A percentile compares a stretch with the other conserved stretches of the same genome.
Evolutionary conservation across 2,329 filamentous ascomycete genomes (phyloP).

Genomic region (Fusarium buharicum): DNA sequence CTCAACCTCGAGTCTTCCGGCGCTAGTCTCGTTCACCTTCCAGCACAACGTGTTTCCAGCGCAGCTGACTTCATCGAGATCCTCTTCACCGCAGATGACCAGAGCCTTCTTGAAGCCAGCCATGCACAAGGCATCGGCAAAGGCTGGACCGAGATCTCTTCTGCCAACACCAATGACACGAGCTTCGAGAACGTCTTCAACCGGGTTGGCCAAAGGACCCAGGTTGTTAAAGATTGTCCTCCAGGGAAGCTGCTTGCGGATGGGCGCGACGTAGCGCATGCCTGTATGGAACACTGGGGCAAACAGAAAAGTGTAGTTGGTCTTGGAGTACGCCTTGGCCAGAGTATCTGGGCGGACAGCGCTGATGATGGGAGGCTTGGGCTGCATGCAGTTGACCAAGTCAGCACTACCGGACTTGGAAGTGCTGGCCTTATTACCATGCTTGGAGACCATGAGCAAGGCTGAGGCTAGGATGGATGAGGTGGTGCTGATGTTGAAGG

Average conservation of each 20-base stretch:
- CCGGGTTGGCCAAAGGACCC: constrained; percentile 89
- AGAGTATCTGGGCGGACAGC: constrained; percentile 79
- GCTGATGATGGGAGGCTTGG: constrained; percentile 76
- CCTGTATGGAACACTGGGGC: constrained; percentile 96
- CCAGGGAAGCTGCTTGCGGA: constrained; percentile 89
- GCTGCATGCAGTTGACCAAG: constrained; percentile 79
- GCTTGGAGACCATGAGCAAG: constrained; percentile 87
- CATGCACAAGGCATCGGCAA: constrained; percentile 83
- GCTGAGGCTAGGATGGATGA: constrained; percentile 91
- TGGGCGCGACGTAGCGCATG: constrained; percentile 87
- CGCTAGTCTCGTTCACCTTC: constrained; percentile 69
- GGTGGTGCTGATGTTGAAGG: constrained; percentile 97
- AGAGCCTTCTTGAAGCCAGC: constrained; percentile 84
- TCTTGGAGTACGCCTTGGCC: constrained; percentile 75
- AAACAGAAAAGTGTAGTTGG: constrained; percentile 95
- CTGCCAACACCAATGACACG: constrained; percentile 93
- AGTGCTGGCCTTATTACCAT: constrained; percentile 94
- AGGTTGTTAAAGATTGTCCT: constrained; percentile 98
- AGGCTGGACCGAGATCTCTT: constrained; percentile 85
- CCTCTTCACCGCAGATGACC: constrained; percentile 92
- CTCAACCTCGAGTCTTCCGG: constrained; percentile 66
- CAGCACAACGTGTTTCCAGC: constrained; percentile 91
- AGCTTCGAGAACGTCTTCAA: constrained; percentile 85
- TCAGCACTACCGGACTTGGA: constrained; percentile 97
- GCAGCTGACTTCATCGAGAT: constrained; percentile 94